Evolutionary conservation across 768 basidiomycete genomes (phyloP).

Genomic region (Pluteus cervinus): DNA sequence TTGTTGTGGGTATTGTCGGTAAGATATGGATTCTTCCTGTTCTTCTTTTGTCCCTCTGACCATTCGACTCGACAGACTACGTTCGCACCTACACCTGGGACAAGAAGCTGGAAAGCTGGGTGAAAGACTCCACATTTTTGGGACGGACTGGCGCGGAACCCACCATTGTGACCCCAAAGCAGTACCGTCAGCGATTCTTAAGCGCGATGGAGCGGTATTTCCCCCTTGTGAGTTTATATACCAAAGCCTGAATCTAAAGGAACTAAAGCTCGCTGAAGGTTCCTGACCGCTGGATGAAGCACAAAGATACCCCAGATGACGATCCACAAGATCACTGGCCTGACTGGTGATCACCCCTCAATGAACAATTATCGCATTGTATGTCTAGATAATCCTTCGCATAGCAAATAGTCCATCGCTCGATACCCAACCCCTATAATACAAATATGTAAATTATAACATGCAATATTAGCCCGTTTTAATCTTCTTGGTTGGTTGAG

Average conservation of each 20-base stretch:
- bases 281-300: conserved; percentile 91
- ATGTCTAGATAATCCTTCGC: conserved; percentile 2
- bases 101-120: conserved; percentile 97
- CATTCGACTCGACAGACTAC: conserved; percentile 54
- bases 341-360: conserved; percentile 40
- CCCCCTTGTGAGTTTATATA: conserved; percentile 52
- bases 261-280: conserved; percentile 36
- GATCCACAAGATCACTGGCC: conserved; percentile 62
- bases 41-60: conserved; percentile 1
- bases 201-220: conserved; percentile 90
- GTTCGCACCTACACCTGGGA: conserved; percentile 98
- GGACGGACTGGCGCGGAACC: conserved; percentile 86
- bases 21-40: conserved; percentile 23
- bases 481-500: conserved; percentile 64
- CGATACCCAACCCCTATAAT: conserved; percentile 20
- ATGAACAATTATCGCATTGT: conserved; percentile 1
- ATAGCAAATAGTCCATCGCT: background rate
- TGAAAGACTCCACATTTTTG: conserved; percentile 90
- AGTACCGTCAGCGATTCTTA: conserved; percentile 84
- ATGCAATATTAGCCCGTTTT: conserved; percentile 44
- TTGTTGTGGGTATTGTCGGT: conserved; percentile 98
- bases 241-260: conserved; percentile 5
- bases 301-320: conserved; percentile 71
- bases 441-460: conserved; percentile 16
- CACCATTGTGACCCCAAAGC: conserved; percentile 93